A percentile compares a stretch with the other conserved stretches of the same genome.
Evolutionary conservation across 257 asterid species (phyloP).

Genomic region (Pogostemon cablin): DNA sequence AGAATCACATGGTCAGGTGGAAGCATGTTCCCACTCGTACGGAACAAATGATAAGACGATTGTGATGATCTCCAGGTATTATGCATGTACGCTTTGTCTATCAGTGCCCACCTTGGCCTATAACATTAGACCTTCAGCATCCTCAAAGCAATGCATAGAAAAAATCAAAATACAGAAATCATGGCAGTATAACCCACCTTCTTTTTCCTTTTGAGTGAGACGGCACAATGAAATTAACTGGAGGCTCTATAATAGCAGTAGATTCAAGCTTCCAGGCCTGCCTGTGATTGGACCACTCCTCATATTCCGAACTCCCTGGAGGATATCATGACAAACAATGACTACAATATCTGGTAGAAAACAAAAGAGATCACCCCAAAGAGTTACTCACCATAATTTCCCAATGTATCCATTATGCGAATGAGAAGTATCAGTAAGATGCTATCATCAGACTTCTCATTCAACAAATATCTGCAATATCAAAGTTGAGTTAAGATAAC

Average conservation of each 20-base stretch:
- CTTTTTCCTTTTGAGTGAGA: slow-evolving; percentile 92
- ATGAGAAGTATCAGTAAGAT: slow-evolving; percentile 82
- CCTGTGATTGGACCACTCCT: slow-evolving; percentile 95
- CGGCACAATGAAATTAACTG: slow-evolving; percentile 76
- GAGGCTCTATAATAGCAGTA: slow-evolving; percentile 88
- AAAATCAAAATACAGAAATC: slow-evolving; percentile 15
- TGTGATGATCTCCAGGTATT: slow-evolving; percentile 98
- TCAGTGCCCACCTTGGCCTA: slow-evolving; percentile 97
- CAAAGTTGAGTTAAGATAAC: slow-evolving; percentile 28
- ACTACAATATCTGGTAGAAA: slow-evolving; percentile 27
- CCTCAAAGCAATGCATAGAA: slow-evolving; percentile 27
- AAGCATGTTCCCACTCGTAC: slow-evolving; percentile 50
- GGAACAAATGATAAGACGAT: slow-evolving; percentile 81
- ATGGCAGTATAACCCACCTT: slow-evolving; percentile 54
- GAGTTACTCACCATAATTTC: slow-evolving; percentile 73
- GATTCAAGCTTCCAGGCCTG: slow-evolving; percentile 97
- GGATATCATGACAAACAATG: slow-evolving; percentile 32
- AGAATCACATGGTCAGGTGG: slow-evolving; percentile 70
- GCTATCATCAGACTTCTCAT: slow-evolving; percentile 98
- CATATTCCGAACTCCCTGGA: slow-evolving; percentile 94
- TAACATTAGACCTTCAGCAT: slow-evolving; percentile 35
- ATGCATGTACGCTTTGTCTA: slow-evolving; percentile 94
- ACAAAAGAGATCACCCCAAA: slow-evolving; percentile 22
- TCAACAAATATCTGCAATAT: slow-evolving; percentile 76
- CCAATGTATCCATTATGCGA: slow-evolving; percentile 91